Conservation (phyloP, 352 stramenopile genomes). For the Globisporangium parvum region DNA sequence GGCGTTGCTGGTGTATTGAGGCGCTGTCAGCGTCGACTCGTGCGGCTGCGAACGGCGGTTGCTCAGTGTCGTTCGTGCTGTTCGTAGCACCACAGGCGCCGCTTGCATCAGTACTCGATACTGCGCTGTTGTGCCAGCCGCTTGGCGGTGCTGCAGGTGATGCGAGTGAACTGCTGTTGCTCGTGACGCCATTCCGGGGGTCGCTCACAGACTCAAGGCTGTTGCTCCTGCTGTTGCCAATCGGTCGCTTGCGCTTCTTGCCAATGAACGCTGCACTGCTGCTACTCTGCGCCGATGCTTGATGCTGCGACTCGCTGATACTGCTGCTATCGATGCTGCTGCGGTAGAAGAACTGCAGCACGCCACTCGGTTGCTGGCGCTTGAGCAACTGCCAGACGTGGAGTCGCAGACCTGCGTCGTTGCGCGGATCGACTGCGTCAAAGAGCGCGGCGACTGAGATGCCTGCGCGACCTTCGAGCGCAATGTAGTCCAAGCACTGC, state of each 20-base stretch:
- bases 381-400: constrained; percentile 54
- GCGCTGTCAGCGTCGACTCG: too few relatives aligned
- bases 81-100: too few relatives aligned
- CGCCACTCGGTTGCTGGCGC: constrained; percentile 29
- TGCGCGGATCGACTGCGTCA: constrained; percentile 27
- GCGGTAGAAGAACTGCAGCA: constrained; percentile 50
- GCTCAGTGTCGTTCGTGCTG: too few relatives aligned
- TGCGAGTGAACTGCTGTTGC: background rate
- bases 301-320: background rate
- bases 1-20: too few relatives aligned
- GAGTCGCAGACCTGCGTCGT: constrained; percentile 35
- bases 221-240: background rate
- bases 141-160: background rate
- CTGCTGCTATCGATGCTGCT: background rate
- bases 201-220: background rate
- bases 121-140: background rate
- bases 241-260: constrained; percentile 60
- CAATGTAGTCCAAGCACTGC: constrained; percentile 55
- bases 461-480: constrained; percentile 45
- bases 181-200: background rate
- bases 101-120: too few relatives aligned
- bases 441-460: constrained; percentile 36
- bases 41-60: too few relatives aligned
- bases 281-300: background rate
- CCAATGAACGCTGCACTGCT: constrained; percentile 6